Evolutionary conservation across 1,139 yeast genomes (phyloP), one percentile per base, ranked within the genome.

Genomic region (Suhomyces kunorum): DNA sequence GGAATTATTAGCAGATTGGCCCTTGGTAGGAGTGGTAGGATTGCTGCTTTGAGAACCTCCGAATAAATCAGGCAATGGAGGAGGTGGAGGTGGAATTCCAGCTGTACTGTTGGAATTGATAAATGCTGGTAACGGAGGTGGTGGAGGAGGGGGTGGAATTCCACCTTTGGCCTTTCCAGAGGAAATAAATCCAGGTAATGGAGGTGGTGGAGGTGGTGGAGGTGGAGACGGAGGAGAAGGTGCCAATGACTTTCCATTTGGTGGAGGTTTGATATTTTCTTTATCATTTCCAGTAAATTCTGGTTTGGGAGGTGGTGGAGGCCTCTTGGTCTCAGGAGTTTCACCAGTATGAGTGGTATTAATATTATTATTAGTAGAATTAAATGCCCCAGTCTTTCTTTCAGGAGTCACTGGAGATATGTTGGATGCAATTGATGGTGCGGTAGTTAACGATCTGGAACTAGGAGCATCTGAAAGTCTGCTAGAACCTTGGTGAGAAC

Each of bases 181-280:
- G 19, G 53, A 13, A 64, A 44, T 48, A 67, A 8, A 59, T 46
- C 6, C 4, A 11, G 38, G 38, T 14, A 28, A 7, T 22, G 38
- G 38, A 1, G 63, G 63, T 5, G 68, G 63, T 18, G 66, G 64
- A 7, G 65, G 63, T 9, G 64, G 63, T 6, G 64, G 59, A 4
- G 62, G 58, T 3, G 25, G 27, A 6, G 55, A 50, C 19, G 39
- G 31, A 22, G 23, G 22, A 8, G 31, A n/a, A 5, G 19, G 30
- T n/a, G 28, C 28, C 23, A 23, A 23, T 9, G 54, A 13, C 64
- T n/a, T n/a, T n/a, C n/a, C 20, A 29, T 11, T 17, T 30, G 9
- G 29, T 9, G n/a, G 17, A 12, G 18, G 13, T 6, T n/a, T 16
- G 11, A 8, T 20, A 20, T 20, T 20, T 20, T 20, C n/a, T n/a